phyloP scores from a whole-genome alignment of 192 early-diverging fungal species.

The Mortierella claussenii region DNA sequence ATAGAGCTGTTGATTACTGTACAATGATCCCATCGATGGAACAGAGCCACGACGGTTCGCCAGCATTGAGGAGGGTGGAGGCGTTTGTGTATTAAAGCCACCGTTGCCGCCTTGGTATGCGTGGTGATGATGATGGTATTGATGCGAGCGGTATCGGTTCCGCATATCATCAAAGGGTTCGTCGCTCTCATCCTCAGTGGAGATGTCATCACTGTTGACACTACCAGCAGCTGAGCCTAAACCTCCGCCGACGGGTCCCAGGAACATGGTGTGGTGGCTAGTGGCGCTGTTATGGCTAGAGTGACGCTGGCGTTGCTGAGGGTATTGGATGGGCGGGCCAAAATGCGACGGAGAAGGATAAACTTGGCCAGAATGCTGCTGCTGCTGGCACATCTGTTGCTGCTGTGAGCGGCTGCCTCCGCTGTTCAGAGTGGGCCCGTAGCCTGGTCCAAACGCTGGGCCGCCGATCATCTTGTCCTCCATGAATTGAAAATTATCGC shows the following conservation, averaged over 20 bases:
- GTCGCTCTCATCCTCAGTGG: conserved; percentile 49
- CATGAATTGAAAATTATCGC: conserved; percentile 26
- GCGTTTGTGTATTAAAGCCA: conserved; percentile 1
- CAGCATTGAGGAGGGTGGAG: conserved; percentile 5
- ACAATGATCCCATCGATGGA: conserved; percentile 48
- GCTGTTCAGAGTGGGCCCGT: conserved; percentile 44
- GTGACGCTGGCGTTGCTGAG: conserved; percentile 43
- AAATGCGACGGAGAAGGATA: conserved; percentile 11
- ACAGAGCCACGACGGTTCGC: conserved; percentile 40
- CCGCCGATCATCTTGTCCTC: conserved; percentile 34
- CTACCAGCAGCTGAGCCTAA: conserved; percentile 30
- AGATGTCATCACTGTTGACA: conserved; percentile 50
- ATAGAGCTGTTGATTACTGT: conserved; percentile 46
- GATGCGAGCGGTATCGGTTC: conserved; percentile 24
- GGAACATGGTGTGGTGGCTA: conserved; percentile 52
- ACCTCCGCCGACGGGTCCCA: conserved; percentile 41
- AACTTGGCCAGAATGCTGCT: conserved; percentile 9
- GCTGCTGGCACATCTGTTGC: conserved; percentile 36
- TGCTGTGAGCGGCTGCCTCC: conserved; percentile 16
- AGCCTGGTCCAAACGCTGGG: conserved; percentile 34
- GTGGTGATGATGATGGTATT: conserved; percentile 12
- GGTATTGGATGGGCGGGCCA: conserved; percentile 25
- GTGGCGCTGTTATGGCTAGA: conserved; percentile 47
- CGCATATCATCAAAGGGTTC: conserved; percentile 43
- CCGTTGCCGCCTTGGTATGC: not conserved